phyloP scores from a whole-genome alignment of 108 stramenopile genomes.

The Fistulifera pelliculosa region DNA sequence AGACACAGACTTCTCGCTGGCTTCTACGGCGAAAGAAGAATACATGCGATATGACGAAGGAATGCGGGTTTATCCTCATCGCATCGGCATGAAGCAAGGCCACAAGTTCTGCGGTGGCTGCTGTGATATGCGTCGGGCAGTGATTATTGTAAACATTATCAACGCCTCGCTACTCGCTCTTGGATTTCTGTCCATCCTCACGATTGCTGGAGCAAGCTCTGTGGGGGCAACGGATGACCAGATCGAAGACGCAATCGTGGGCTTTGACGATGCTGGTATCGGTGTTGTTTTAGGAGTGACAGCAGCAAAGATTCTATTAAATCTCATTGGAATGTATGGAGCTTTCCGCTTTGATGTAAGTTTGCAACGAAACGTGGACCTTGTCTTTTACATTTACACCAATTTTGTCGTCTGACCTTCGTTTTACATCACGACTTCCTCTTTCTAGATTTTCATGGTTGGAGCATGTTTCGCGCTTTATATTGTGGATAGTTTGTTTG shows the following conservation, averaged over 20 bases:
- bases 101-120: slow-evolving; percentile 25
- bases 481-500: slow-evolving; percentile 1
- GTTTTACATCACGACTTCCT: no score
- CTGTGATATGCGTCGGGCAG: slow-evolving; percentile 37
- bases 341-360: not conserved
- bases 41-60: no score
- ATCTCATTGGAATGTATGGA: not conserved
- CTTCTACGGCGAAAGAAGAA: not conserved
- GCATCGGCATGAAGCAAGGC: slow-evolving; percentile 13
- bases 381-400: not conserved
- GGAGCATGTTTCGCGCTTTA: not conserved
- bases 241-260: not conserved
- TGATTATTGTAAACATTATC: slow-evolving; percentile 28
- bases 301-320: not conserved
- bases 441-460: slow-evolving; percentile 1
- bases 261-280: not conserved
- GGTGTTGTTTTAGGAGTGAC: not conserved
- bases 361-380: not conserved
- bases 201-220: not conserved
- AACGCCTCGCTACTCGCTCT: slow-evolving; percentile 4
- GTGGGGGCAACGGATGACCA: not conserved
- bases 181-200: slow-evolving; percentile 2
- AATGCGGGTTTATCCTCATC: not conserved
- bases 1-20: not conserved
- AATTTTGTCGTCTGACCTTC: not conserved